Base-by-base conservation (phyloP, 805 yeast species). In the Wickerhamomyces queroliae region DNA sequence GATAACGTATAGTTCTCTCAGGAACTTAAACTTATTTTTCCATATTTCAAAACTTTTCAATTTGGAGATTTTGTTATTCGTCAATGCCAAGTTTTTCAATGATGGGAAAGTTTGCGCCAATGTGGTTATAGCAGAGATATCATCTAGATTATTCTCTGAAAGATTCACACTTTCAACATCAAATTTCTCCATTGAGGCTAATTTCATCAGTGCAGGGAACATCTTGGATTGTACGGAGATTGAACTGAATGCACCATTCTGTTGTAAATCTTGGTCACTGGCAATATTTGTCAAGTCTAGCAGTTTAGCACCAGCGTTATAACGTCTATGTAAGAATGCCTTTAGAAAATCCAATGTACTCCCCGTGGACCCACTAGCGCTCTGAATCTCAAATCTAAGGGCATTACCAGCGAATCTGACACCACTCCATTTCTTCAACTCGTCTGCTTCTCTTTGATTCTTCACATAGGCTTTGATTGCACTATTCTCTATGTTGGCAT, bases 131-230 rank as follows among this genome's bases (percentile, higher is more conserved):
- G 71, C 62, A 26, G 68, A 54, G 28, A 86, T 69, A 52, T 87
- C 95, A 20, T 63, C 61, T 29, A 93, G 60, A 40, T 71, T 70
- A 58, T 93, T 84, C 40, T 67, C 67, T 17, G 90, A 75, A 26
- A 88, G 59, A 58, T 81, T 84, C 7, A 90, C 76, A 41, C 88
- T 80, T 23, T 80, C 82, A 4, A 89, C 82, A 7, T 56, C 56
- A 19, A 63, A 51, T 1, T 59, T 57, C 21, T 75, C 78, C 38
- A 76, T 75, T 4, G 67, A 62, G 1, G 95, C 95, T 8, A 91
- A 62, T 56, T 83, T 85, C 83, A 91, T 77, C 47, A 93, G 63
- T 1, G 98, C 98, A 10, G 88, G 83, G 59, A 91, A 88, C 73
- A 89, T 81, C 60, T 91, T 93, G 12, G 90, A 72, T 25, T 81